These are phyloP conservation scores for Syzygium aqueum DNA, from an alignment of 345 rosid genomes.

Conservation along the genomic window DNA sequence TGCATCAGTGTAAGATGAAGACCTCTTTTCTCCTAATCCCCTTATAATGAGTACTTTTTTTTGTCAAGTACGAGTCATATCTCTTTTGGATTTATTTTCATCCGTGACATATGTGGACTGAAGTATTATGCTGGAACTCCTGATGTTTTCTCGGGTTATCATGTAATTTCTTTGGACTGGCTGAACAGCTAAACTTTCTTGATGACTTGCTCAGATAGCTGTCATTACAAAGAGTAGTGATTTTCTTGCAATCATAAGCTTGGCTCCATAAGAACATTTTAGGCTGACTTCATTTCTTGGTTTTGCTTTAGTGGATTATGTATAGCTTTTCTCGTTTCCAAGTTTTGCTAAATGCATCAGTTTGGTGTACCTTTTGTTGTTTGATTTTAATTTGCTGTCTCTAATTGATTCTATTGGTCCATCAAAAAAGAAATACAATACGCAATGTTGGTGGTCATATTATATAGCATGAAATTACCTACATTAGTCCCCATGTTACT, in stretches of 20 bases:
- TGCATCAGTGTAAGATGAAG: constrained; percentile 46
- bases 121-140: not conserved
- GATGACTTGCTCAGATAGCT: not conserved
- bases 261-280: not conserved
- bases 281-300: not conserved
- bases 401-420: not conserved
- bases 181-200: not conserved
- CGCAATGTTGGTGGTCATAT: not conserved
- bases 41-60: not conserved
- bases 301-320: not conserved
- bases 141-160: not conserved
- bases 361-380: not conserved
- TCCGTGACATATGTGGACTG: not conserved
- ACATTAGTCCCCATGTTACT: not conserved
- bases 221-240: not conserved
- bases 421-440: not conserved
- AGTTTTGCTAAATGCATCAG: not conserved
- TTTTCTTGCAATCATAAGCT: not conserved
- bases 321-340: not conserved
- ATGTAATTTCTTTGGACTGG: not conserved
- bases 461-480: not conserved
- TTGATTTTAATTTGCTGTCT: not conserved
- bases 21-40: not conserved
- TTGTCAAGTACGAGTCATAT: not conserved
- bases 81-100: not conserved